Conservation (phyloP, 2,329 filamentous ascomycete genomes). For the Neoscytalidium dimidiatum region DNA sequence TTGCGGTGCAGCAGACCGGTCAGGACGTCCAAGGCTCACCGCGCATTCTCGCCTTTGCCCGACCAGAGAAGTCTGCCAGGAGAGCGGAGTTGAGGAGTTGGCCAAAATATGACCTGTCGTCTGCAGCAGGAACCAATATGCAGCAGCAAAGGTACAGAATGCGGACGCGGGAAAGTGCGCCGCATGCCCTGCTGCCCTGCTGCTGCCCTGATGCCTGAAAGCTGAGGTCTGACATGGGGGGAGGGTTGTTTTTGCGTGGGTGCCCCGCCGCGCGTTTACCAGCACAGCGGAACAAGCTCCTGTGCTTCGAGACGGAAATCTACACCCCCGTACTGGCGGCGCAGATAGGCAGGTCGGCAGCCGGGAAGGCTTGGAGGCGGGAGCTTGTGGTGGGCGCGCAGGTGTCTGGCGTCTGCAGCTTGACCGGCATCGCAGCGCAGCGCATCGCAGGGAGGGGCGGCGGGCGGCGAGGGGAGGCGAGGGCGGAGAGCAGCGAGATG, state of each 20-base stretch:
- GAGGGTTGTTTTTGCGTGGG: neutral
- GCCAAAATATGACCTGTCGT: constrained; percentile 15
- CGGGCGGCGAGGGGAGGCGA: neutral
- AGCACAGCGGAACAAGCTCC: neutral
- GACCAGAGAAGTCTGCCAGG: neutral
- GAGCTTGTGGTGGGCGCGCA: constrained; percentile 2
- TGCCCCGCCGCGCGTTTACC: neutral
- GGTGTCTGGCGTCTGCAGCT: neutral
- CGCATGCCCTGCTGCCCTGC: neutral
- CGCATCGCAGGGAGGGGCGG: neutral
- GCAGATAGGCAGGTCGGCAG: neutral
- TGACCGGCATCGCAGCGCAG: neutral
- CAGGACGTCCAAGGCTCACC: constrained; percentile 5
- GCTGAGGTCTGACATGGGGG: neutral
- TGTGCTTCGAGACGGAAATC: neutral
- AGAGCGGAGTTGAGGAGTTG: neutral
- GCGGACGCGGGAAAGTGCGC: constrained; percentile 3
- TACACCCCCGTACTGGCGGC: neutral
- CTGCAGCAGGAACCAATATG: constrained; percentile 2
- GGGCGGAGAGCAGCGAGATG: constrained; percentile 3
- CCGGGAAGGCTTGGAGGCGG: neutral
- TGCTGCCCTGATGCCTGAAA: neutral
- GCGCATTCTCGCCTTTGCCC: constrained; percentile 4
- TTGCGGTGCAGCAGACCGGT: constrained; percentile 11
- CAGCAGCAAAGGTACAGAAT: constrained; percentile 2